Conservation (phyloP, 1,284 basidiomycete species). For the Neotropicomus parvogracilis region DNA sequence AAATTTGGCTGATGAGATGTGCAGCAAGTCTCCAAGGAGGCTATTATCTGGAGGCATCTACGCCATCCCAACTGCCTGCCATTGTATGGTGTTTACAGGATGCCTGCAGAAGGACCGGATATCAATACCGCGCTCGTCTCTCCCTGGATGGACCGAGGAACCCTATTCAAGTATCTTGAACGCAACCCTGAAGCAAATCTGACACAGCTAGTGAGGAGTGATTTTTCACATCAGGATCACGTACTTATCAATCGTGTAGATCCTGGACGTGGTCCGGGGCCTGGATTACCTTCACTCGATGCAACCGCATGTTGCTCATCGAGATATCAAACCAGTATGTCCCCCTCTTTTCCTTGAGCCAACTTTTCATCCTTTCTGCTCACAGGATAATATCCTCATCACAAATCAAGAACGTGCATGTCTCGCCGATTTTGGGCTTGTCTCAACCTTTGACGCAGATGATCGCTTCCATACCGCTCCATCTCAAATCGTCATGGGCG, state of each 20-base stretch:
- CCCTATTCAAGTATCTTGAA: conserved; percentile 22
- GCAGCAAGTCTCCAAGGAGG: conserved; percentile 23
- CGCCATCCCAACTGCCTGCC: conserved; percentile 30
- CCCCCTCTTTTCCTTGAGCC: not conserved
- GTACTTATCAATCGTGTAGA: conserved; percentile 9
- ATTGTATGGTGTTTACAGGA: conserved; percentile 22
- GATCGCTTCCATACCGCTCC: conserved; percentile 13
- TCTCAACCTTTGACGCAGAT: conserved; percentile 21
- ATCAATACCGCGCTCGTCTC: conserved; percentile 21
- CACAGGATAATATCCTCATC: conserved; percentile 30
- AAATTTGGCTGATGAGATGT: not conserved
- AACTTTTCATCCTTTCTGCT: not conserved
- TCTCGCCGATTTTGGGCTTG: conserved; percentile 30
- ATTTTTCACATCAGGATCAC: not conserved
- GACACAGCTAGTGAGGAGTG: conserved; percentile 20
- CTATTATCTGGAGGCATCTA: conserved; percentile 27
- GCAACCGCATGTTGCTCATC: conserved; percentile 26
- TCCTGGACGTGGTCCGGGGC: conserved; percentile 25
- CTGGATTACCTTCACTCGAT: conserved; percentile 27
- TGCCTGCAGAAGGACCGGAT: not conserved
- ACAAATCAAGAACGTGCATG: conserved; percentile 23
- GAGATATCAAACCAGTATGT: conserved; percentile 29
- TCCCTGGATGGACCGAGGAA: conserved; percentile 32
- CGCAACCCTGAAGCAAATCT: conserved; percentile 12
- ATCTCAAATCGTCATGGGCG: conserved; percentile 7